phyloP scores from a whole-genome alignment of 768 basidiomycete genomes.

The Aureoboletus auriporus region DNA sequence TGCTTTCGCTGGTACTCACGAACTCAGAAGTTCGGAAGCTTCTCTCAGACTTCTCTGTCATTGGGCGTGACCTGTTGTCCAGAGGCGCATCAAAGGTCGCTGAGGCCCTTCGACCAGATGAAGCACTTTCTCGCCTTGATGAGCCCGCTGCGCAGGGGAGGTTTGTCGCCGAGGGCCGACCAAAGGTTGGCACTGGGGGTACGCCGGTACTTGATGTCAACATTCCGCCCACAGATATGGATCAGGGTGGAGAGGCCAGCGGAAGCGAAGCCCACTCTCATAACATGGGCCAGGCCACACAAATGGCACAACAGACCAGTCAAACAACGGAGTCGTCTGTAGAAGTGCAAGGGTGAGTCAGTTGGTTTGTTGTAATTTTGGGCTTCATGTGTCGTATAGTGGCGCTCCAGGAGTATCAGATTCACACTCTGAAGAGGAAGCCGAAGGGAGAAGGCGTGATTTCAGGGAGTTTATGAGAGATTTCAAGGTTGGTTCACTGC shows the following conservation, averaged over 20 bases:
- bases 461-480: constrained; percentile 29
- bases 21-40: constrained; percentile 94
- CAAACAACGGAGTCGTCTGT: neutral
- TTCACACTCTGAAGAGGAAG: constrained; percentile 22
- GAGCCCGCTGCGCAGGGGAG: constrained; percentile 64
- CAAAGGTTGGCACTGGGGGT: constrained; percentile 39
- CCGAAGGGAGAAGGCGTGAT: constrained; percentile 34
- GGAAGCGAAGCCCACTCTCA: constrained; percentile 17
- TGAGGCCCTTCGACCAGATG: constrained; percentile 58
- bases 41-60: constrained; percentile 68
- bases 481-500: constrained; percentile 24
- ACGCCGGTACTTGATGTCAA: constrained; percentile 45
- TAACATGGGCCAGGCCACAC: constrained; percentile 11
- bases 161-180: constrained; percentile 50
- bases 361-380: too few species aligned
- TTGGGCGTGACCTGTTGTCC: constrained; percentile 82
- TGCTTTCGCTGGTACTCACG: constrained; percentile 82
- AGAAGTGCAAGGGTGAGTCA: constrained; percentile 15
- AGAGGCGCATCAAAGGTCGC: constrained; percentile 70
- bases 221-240: constrained; percentile 42
- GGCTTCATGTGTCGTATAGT: constrained; percentile 5
- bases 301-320: constrained; percentile 4
- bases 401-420: constrained; percentile 20
- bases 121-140: constrained; percentile 63
- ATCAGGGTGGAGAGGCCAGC: constrained; percentile 32